Percentiles rank a stretch among this genome's conserved stretches.
These are phyloP conservation scores for Piper betle DNA, from an alignment of 164 flowering plant species.

Conservation along the genomic window DNA sequence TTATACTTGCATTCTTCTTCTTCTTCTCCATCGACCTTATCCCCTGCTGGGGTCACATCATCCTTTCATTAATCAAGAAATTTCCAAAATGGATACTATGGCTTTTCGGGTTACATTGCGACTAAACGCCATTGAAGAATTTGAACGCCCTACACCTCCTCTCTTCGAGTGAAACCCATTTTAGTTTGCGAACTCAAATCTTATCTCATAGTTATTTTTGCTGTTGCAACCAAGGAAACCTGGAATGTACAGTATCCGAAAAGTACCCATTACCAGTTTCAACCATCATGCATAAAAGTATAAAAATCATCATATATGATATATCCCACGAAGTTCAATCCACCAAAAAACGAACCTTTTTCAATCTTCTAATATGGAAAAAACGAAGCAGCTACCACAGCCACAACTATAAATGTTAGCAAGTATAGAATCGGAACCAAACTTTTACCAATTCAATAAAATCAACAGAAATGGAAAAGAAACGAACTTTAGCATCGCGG, in stretches of 20 bases:
- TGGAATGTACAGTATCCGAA: not conserved
- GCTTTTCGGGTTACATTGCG: not conserved
- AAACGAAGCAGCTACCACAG: too few relatives aligned
- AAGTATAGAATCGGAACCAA: too few relatives aligned
- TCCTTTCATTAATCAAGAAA: too few relatives aligned
- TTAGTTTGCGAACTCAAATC: not conserved
- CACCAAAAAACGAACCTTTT: not conserved
- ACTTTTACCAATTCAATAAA: not conserved
- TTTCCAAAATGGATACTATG: too few relatives aligned
- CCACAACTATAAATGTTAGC: too few relatives aligned
- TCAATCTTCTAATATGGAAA: too few relatives aligned
- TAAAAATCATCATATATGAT: not conserved
- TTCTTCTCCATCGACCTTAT: too few relatives aligned
- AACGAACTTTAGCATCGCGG: constrained; percentile 70
- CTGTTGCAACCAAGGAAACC: too few relatives aligned
- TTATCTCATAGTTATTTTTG: too few relatives aligned
- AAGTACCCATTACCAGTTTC: not conserved
- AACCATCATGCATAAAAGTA: not conserved
- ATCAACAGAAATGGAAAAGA: not conserved
- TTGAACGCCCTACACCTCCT: not conserved
- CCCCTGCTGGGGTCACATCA: too few relatives aligned
- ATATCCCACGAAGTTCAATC: not conserved
- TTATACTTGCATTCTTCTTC: too few relatives aligned
- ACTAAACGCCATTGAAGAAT: not conserved
- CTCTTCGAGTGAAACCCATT: not conserved